Evolutionary conservation across 345 rosid genomes (phyloP), one percentile per base, ranked within the genome.

Genomic region (Dimocarpus longan): DNA sequence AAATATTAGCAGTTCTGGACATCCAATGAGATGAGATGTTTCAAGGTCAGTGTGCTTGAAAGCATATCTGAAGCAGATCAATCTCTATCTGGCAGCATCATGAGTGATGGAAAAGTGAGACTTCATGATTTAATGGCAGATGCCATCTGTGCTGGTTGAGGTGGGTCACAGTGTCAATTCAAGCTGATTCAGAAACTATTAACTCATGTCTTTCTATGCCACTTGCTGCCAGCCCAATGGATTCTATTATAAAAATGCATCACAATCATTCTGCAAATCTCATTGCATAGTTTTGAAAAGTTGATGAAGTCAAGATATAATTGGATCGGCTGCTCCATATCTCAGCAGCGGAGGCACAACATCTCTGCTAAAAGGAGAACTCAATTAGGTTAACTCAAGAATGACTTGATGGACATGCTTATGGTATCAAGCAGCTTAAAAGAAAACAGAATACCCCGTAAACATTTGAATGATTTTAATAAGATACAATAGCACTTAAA

Each of bases 281-380:
- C 18, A 76, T 42, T 71, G 19, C 50, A 16, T 10, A 13, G 22
- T 42, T 22, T 75, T 18, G 8, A 63, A 50, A 77, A 12, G 16
- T 65, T 13, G 5, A 59, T 40, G 26, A 32, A 15, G 59, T 87
- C 87, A 89, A 72, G 84, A 81, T 50, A 89, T 70, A 74, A 87
- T 79, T 73, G 92, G 92, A 70, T 89, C 88, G 57, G 86, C 88
- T 52, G 83, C 56, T 42, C 85, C 87, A 79, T 87, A 89, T 18
- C 54, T 85, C 78, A 89, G 77, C 80, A 76, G 21, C 2, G 90
- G 92, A 32, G 80, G 88, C 52, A 79, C 74, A 71, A 82, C 83
- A 37, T 87, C 89, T 79, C 92, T 87, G 89, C 74, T 44, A 59
- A 63, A 11, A 56, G 16, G 28, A 57, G 56, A 59, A 74, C 50